phyloP scores from a whole-genome alignment of 2,329 filamentous ascomycete genomes.

The Ophioceras dolichostomum region DNA sequence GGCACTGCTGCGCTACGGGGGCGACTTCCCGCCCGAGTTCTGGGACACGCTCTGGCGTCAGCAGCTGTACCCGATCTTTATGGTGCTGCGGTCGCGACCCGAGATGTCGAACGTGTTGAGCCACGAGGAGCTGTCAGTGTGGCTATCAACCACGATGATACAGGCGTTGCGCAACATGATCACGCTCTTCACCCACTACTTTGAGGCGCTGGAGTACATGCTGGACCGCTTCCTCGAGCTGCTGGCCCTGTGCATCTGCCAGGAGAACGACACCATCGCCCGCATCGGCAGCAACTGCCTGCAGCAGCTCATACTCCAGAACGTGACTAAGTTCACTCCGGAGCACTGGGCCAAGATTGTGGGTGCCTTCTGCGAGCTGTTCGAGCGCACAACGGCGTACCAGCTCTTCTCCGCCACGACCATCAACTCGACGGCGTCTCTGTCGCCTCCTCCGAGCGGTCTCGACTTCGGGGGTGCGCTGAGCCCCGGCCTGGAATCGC shows the following conservation, averaged over 20 bases:
- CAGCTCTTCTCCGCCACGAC: slow-evolving; percentile 83
- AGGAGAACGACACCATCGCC: slow-evolving; percentile 97
- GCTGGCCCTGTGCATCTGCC: slow-evolving; percentile 89
- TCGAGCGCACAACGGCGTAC: slow-evolving; percentile 86
- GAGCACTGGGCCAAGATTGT: slow-evolving; percentile 93
- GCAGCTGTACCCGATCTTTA: slow-evolving; percentile 94
- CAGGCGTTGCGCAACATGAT: slow-evolving; percentile 98
- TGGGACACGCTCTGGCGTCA: slow-evolving; percentile 99
- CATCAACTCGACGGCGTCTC: slow-evolving; percentile 36
- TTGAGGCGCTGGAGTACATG: slow-evolving; percentile 94
- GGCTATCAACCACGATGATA: slow-evolving; percentile 99
- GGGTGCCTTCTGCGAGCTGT: slow-evolving; percentile 88
- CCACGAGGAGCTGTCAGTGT: slow-evolving; percentile 94
- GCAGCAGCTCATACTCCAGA: slow-evolving; percentile 91
- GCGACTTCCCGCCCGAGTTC: slow-evolving; percentile 84
- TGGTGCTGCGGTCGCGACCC: slow-evolving; percentile 89
- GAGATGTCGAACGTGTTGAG: slow-evolving; percentile 94
- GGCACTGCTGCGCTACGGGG: slow-evolving; percentile 77
- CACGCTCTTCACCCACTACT: slow-evolving; percentile 96
- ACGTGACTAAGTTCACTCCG: slow-evolving; percentile 79
- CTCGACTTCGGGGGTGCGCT: slow-evolving; percentile 34
- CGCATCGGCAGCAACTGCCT: slow-evolving; percentile 97
- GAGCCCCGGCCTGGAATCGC: slow-evolving; percentile 25
- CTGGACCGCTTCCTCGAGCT: slow-evolving; percentile 93
- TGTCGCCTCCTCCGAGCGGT: slow-evolving; percentile 40